Evolutionary conservation across 768 basidiomycete species (phyloP).

Genomic region (Kwoniella heveanensis): DNA sequence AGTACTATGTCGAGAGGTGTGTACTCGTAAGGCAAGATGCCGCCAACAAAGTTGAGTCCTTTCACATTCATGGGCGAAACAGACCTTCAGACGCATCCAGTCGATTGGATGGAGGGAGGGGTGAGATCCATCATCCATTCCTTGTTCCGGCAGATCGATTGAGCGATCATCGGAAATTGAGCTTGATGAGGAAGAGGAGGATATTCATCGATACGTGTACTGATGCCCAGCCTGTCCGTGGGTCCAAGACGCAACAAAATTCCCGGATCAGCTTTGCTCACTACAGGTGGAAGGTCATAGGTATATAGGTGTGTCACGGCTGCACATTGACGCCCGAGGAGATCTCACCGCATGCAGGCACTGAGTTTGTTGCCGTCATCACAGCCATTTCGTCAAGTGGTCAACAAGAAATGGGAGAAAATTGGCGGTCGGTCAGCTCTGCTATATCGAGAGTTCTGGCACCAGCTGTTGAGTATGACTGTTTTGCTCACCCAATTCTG

Average conservation of each 20-base stretch:
- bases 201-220: conserved; percentile 58
- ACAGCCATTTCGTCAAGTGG: too few species aligned
- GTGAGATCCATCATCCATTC: too few species aligned
- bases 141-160: too few species aligned
- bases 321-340: not conserved
- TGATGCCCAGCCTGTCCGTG: conserved; percentile 53
- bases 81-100: too few species aligned
- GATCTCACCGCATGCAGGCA: conserved; percentile 44
- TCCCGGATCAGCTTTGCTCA: conserved; percentile 13
- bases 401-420: not conserved
- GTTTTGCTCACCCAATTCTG: conserved; percentile 46
- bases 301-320: too few species aligned
- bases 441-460: not conserved
- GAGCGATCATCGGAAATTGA: conserved; percentile 45
- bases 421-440: not conserved
- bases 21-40: too few species aligned
- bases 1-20: too few species aligned
- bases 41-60: too few species aligned
- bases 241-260: not conserved
- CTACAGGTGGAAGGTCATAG: too few species aligned
- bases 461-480: not conserved
- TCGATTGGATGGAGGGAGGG: too few species aligned
- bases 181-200: conserved; percentile 56
- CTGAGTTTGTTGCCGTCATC: conserved; percentile 8
- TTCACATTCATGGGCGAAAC: too few species aligned